A percentile compares a stretch with the other conserved stretches of the same genome.
These are phyloP conservation scores for Ormosia semicastrata DNA, from an alignment of 306 rosid genomes.

Conservation along the genomic window DNA sequence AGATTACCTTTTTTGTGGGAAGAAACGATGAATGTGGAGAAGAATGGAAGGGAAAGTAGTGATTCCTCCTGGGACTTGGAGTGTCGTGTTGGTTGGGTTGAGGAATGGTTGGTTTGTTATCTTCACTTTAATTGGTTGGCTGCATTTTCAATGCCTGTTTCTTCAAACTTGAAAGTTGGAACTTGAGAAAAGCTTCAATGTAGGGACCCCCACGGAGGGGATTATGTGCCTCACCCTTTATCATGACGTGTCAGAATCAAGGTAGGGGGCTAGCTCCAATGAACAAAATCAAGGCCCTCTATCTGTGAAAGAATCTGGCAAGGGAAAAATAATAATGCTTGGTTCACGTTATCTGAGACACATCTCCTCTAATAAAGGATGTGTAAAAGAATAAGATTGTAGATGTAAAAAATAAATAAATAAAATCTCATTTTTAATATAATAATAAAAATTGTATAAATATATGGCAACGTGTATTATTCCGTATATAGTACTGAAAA, in stretches of 20 bases:
- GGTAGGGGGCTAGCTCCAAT: background rate
- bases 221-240: background rate
- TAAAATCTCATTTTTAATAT: too few relatives aligned
- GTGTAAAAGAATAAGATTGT: too few relatives aligned
- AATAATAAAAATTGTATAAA: too few relatives aligned
- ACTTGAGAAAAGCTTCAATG: background rate
- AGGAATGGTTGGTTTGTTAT: background rate
- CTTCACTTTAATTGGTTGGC: background rate
- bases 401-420: too few relatives aligned
- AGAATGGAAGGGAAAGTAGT: background rate
- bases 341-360: too few relatives aligned
- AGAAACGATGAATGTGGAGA: background rate
- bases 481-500: too few relatives aligned
- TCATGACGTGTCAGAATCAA: background rate
- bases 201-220: background rate
- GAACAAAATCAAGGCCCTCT: background rate
- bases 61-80: constrained; percentile 9
- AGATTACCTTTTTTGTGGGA: constrained; percentile 20
- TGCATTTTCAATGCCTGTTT: background rate
- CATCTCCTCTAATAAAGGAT: too few relatives aligned
- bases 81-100: constrained; percentile 22
- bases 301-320: too few relatives aligned
- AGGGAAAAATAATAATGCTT: too few relatives aligned
- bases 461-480: background rate
- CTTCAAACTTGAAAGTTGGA: background rate